Conservation (phyloP, 2,329 filamentous ascomycete species). For the Orbilia javanica region DNA sequence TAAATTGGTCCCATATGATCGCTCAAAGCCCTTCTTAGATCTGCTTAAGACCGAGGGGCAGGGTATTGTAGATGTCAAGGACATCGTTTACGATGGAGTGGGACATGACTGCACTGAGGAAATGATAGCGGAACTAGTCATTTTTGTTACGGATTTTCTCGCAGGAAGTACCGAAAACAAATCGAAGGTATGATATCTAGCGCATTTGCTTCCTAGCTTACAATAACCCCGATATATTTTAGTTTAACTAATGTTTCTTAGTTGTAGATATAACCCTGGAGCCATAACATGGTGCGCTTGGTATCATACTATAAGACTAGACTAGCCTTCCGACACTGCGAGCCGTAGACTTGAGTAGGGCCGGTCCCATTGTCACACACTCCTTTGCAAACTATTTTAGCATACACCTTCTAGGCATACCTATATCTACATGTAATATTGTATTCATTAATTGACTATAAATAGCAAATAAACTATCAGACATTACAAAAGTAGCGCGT, state of each 20-base stretch:
- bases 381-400: not conserved
- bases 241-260: conserved; percentile 6
- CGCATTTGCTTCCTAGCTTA: not conserved
- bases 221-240: no score
- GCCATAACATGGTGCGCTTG: no score
- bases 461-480: not conserved
- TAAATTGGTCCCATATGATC: conserved; percentile 78
- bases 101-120: conserved; percentile 77
- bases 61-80: conserved; percentile 72
- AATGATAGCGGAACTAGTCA: conserved; percentile 77
- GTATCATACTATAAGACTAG: no score
- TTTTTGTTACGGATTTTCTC: conserved; percentile 69
- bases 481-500: no score
- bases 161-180: conserved; percentile 14
- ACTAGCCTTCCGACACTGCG: not conserved
- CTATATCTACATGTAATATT: not conserved
- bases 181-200: conserved; percentile 37
- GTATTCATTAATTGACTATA: not conserved
- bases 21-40: conserved; percentile 72
- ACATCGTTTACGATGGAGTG: conserved; percentile 76
- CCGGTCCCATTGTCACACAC: not conserved
- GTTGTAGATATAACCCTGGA: conserved; percentile 17
- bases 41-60: conserved; percentile 70
- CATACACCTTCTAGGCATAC: not conserved
- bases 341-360: not conserved